phyloP scores from a whole-genome alignment of 352 stramenopile genomes.

The Globisporangium lucens region DNA sequence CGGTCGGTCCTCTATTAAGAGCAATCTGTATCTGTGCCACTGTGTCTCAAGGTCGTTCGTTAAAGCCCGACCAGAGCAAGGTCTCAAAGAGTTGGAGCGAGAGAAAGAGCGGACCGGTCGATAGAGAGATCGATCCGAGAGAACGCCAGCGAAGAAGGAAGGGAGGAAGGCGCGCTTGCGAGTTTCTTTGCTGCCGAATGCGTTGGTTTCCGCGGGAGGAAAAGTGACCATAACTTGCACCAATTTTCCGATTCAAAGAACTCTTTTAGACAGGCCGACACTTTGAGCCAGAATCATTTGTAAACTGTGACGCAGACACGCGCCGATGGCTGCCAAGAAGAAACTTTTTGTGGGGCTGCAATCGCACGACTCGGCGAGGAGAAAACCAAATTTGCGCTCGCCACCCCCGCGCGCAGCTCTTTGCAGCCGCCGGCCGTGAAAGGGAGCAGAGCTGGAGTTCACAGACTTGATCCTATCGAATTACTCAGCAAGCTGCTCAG shows the following conservation, averaged over 20 bases:
- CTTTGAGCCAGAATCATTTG: background rate
- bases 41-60: too few relatives aligned
- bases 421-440: background rate
- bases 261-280: background rate
- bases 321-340: background rate
- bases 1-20: too few relatives aligned
- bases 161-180: background rate
- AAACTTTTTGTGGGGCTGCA: background rate
- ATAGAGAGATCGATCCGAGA: background rate
- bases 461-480: background rate
- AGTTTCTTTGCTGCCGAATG: conserved; percentile 5
- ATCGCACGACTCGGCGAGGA: background rate
- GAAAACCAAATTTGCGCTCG: background rate
- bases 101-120: background rate
- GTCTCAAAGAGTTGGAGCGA: background rate
- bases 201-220: background rate
- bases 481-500: background rate
- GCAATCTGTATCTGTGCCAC: too few relatives aligned
- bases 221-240: background rate
- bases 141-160: background rate
- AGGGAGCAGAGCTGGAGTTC: background rate
- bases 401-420: background rate
- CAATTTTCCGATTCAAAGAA: background rate
- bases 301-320: background rate
- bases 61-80: too few relatives aligned